These are phyloP conservation scores for Abelmoschus esculentus DNA, from an alignment of 345 rosid genomes.

Conservation along the genomic window DNA sequence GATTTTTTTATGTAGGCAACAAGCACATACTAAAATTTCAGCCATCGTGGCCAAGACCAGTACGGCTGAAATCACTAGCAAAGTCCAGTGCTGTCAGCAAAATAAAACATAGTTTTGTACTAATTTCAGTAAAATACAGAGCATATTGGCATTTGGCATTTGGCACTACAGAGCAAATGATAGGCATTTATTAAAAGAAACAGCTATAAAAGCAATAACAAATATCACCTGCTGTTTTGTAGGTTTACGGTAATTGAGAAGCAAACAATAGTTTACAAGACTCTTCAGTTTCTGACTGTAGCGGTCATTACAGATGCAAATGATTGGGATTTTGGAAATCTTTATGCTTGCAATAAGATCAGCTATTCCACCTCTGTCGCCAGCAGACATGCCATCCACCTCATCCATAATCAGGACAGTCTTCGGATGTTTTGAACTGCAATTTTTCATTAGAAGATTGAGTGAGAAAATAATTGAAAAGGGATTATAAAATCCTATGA, in stretches of 20 bases:
- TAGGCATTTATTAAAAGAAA: not conserved
- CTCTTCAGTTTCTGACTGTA: conserved; percentile 97
- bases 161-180: conserved; percentile 10
- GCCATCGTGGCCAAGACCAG: conserved; percentile 17
- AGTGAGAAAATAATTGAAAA: not conserved
- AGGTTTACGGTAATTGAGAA: conserved; percentile 79
- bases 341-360: conserved; percentile 97
- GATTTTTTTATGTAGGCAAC: not conserved
- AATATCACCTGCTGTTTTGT: not conserved
- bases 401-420: conserved; percentile 96
- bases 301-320: conserved; percentile 96
- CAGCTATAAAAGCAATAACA: not conserved
- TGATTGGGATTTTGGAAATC: conserved; percentile 85
- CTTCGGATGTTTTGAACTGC: conserved; percentile 66
- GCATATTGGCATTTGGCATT: not conserved
- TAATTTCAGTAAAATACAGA: not conserved
- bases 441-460: conserved; percentile 1
- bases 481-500: not conserved
- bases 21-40: not conserved
- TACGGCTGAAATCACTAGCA: not conserved
- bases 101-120: conserved; percentile 19
- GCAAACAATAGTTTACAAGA: conserved; percentile 77
- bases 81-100: conserved; percentile 6
- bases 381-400: conserved; percentile 99
- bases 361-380: conserved; percentile 96